These are phyloP conservation scores for Warburgia ugandensis DNA, from an alignment of 164 flowering plant genomes.

Conservation along the genomic window DNA sequence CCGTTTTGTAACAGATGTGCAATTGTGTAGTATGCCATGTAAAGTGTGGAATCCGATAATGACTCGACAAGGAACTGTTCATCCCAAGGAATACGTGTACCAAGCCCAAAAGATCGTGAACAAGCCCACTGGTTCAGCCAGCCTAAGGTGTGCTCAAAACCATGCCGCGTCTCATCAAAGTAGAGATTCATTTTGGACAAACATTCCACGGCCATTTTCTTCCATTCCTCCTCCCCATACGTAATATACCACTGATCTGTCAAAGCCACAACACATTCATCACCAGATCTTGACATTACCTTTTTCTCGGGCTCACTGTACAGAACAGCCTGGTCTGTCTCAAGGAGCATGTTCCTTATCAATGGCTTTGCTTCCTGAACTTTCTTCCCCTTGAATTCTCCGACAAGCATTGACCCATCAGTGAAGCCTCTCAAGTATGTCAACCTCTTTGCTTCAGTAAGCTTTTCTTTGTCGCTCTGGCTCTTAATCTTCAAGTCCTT, in stretches of 20 bases:
- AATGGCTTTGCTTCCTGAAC: conserved; percentile 80
- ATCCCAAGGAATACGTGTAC: conserved; percentile 81
- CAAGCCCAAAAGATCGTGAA: conserved; percentile 34
- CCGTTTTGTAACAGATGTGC: conserved; percentile 68
- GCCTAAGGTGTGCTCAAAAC: conserved; percentile 73
- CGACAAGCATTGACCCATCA: conserved; percentile 73
- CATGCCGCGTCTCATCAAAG: conserved; percentile 69
- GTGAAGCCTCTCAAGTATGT: conserved; percentile 77
- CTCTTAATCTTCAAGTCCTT: conserved; percentile 62
- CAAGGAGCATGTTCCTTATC: conserved; percentile 59
- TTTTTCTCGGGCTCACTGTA: conserved; percentile 91
- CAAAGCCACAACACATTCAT: conserved; percentile 89
- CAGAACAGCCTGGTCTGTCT: conserved; percentile 50
- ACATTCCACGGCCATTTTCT: conserved; percentile 44
- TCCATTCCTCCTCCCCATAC: conserved; percentile 84
- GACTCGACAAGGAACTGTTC: conserved; percentile 82
- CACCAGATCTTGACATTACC: conserved; percentile 86
- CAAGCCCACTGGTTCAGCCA: conserved; percentile 92
- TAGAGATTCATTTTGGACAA: conserved; percentile 64
- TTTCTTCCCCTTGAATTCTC: conserved; percentile 53
- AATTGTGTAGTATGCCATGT: conserved; percentile 89
- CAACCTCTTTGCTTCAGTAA: conserved; percentile 66
- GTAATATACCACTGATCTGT: conserved; percentile 91
- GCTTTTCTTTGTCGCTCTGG: conserved; percentile 74
- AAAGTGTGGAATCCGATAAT: conserved; percentile 81